Base-by-base conservation (phyloP, 1,139 yeast genomes). In the Yamadazyma pseudoaaseri region DNA sequence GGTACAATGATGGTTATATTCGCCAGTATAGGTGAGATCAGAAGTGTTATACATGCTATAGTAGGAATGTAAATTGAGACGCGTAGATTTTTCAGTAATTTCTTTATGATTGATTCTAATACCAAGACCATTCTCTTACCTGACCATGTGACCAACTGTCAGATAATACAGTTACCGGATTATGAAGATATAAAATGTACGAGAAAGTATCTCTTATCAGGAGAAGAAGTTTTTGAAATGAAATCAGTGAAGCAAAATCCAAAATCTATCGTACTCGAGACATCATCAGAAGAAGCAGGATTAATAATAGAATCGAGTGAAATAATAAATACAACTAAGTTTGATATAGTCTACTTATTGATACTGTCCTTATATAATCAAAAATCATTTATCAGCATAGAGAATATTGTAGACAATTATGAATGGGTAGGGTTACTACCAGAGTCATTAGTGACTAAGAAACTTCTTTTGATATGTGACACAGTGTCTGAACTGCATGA, bases 1-100 rank as follows among this genome's bases (percentile, higher is more conserved):
- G 95, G 94, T 10, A 79, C 90, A 0, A 58, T 79, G 6, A 78
- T 85, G 85, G 76, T 85, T 35, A 67, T 85, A 6, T 47, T 85
- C 58, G 78, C 86, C 11, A 80, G 86, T 36, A 74, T 83, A 26
- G 68, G 60, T 6, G 58, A 57, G 10, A 49, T 65, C 4, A 42
- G 63, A 34, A 53, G 51, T 9, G 41, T 60, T 22, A 53, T 65
- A 11, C 50, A 51, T 29, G 38, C 51, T 4, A 51, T 60, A 45
- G 70, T 58, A 3, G 66, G 65, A 16, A 13, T 25, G 27, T 25
- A 25, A 14, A 25, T 18, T 20, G 26, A 29, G 21, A 29, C 32
- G 32, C 32, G 32, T 29, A 13, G 16, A 20, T 20, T 22, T 22
- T 22, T 22, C 25, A 20, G 13, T 14, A 9, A 9, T 16, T 20